phyloP scores from a whole-genome alignment of 2,329 filamentous ascomycete genomes.

The Fusarium humuli region DNA sequence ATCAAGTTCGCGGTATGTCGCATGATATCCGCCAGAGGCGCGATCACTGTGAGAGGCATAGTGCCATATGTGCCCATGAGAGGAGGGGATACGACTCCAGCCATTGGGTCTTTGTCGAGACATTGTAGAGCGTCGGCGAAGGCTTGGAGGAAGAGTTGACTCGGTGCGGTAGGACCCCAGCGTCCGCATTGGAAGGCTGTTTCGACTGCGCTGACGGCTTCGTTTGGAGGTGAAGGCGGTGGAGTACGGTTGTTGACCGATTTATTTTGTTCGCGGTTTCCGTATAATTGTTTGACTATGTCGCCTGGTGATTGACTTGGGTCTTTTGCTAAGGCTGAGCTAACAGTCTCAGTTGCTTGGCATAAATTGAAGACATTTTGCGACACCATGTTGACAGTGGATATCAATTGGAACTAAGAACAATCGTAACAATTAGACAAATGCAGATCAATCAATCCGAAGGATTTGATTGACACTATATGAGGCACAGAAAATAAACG shows the following conservation, averaged over 20 bases:
- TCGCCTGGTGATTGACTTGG: conserved; percentile 64
- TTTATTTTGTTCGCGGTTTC: conserved; percentile 36
- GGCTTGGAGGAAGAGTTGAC: conserved; percentile 74
- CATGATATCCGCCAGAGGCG: conserved; percentile 69
- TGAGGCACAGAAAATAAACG: not conserved
- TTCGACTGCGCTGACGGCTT: conserved; percentile 56
- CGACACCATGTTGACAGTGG: conserved; percentile 44
- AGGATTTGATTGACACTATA: not conserved
- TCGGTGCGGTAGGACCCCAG: conserved; percentile 73
- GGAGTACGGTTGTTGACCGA: conserved; percentile 38
- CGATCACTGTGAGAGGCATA: conserved; percentile 75
- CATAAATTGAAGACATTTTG: conserved; percentile 62
- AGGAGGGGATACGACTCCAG: conserved; percentile 64
- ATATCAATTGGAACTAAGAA: not conserved
- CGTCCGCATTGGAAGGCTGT: conserved; percentile 71
- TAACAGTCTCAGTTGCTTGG: conserved; percentile 65
- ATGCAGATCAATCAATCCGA: rapidly evolving
- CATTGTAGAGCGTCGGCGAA: conserved; percentile 73
- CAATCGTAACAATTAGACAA: too few relatives aligned
- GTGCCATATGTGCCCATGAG: conserved; percentile 68
- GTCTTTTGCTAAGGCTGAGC: conserved; percentile 65
- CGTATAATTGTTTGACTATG: conserved; percentile 68
- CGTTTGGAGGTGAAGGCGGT: not conserved
- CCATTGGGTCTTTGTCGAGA: conserved; percentile 62
- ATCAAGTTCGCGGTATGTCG: conserved; percentile 83